A percentile compares a stretch with the other conserved stretches of the same genome.
Conservation (phyloP, 1,284 basidiomycete genomes). For the Vanrija sp. region DNA sequence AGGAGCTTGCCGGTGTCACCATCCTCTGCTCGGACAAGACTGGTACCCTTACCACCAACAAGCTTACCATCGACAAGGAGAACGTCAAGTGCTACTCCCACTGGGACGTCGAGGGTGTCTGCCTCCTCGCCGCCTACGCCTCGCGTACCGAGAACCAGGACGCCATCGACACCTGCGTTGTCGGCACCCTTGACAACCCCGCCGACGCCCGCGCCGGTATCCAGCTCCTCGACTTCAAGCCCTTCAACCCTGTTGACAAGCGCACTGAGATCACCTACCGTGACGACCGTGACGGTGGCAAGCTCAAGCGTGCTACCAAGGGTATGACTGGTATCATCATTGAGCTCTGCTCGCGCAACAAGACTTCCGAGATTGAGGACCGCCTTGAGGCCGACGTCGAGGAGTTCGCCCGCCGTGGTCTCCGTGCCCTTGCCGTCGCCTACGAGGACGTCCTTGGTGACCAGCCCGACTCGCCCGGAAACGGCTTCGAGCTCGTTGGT, state of each 20-base stretch:
- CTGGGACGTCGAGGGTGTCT: constrained; percentile 83
- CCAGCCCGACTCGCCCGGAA: constrained; percentile 57
- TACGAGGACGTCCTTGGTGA: constrained; percentile 86
- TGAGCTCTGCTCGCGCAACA: constrained; percentile 93
- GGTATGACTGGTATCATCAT: constrained; percentile 98
- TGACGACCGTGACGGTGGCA: constrained; percentile 78
- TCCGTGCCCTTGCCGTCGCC: constrained; percentile 94
- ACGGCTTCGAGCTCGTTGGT: constrained; percentile 95
- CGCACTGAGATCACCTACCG: constrained; percentile 97
- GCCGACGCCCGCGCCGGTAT: constrained; percentile 80
- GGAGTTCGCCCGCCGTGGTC: constrained; percentile 91
- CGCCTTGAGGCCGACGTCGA: constrained; percentile 90
- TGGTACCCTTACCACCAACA: constrained; percentile 96
- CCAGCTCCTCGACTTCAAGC: constrained; percentile 96
- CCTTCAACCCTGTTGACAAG: constrained; percentile 99
- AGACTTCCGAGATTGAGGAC: constrained; percentile 86
- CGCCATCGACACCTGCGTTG: constrained; percentile 87
- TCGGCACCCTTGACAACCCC: constrained; percentile 71
- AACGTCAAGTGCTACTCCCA: constrained; percentile 88
- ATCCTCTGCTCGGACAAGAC: constrained; percentile 98
- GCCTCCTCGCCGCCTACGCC: constrained; percentile 89
- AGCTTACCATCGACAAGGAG: constrained; percentile 92
- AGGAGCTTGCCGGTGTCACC: constrained; percentile 93
- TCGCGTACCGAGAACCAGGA: constrained; percentile 99
- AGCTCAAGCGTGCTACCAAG: constrained; percentile 97